Evolutionary conservation across 2,329 filamentous ascomycete species (phyloP).

Genomic region (Aureobasidium sp.): DNA sequence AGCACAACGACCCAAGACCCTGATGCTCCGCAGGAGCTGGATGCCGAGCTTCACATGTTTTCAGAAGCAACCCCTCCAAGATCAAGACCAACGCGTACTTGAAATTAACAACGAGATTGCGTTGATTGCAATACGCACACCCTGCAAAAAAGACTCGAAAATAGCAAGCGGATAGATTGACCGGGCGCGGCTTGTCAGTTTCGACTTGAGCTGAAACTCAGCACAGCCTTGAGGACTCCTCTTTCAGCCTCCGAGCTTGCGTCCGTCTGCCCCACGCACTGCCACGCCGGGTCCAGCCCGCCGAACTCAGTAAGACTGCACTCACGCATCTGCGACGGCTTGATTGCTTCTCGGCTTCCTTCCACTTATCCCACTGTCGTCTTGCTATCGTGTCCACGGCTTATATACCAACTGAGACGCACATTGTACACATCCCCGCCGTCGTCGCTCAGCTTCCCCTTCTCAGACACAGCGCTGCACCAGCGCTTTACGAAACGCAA

Average conservation of each 20-base stretch:
- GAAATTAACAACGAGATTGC: neutral
- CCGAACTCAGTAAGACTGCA: neutral
- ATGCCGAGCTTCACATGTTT: conserved; percentile 9
- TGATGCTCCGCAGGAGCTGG: neutral
- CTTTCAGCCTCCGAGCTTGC: neutral
- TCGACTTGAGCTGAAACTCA: conserved; percentile 1
- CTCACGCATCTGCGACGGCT: neutral
- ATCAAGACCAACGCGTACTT: neutral
- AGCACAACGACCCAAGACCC: neutral
- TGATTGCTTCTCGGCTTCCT: neutral
- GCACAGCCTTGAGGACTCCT: conserved; percentile 4
- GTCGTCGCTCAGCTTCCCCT: neutral
- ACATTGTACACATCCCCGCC: neutral
- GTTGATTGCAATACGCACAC: neutral
- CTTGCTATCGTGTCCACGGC: neutral
- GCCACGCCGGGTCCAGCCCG: conserved; percentile 10
- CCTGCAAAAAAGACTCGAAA: neutral
- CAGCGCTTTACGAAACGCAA: neutral
- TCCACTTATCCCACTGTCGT: neutral
- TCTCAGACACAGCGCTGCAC: neutral
- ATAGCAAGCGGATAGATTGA: neutral
- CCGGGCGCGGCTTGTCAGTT: neutral
- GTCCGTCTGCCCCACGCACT: conserved; percentile 6
- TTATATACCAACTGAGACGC: neutral
- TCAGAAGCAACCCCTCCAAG: neutral